Base-by-base conservation (phyloP, 1,284 basidiomycete species). In the Rhodotorula sp. region DNA sequence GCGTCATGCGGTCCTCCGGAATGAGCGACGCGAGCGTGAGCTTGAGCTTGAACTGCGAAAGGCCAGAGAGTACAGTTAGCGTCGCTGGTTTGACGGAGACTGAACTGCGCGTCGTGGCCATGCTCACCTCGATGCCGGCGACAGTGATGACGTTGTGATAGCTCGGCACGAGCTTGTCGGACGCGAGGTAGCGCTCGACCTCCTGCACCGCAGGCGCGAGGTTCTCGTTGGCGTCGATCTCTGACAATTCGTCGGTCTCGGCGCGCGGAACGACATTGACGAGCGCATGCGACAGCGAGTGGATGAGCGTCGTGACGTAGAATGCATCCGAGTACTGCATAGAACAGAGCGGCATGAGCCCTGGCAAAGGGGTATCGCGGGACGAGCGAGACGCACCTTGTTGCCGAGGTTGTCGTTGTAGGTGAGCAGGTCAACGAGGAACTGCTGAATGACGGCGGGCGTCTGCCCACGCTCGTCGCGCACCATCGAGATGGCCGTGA, bases 381-480 rank as follows among this genome's bases (percentile, higher is more conserved):
- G 41, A 27, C 13, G n/a, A 3, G 16, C n/a, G 8, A 19, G 17
- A 23, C 90, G 80, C 76, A 94, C 92, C 49, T 87, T 84, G 80
- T 97, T 98, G 25, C 88, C 87, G 4, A 93, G 94, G 80, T 98
- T 99, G 82, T 98, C 95, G 81, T 99, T 98, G 81, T 92, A 93
- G 5, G 89, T 87, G 23, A 99, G 84, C 74, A 97, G 88, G 79
- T 97, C 93, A 75, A 97, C 89, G 56, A 99, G 84, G 80, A 97
- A 93, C 69, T 90, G 89, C 66, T 93, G 88, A n/a, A 97, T 91
- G 69, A 94, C 88, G 0, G 89, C 86, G 49, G 92, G 92, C 0
- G 93, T 90, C 80, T 91, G 91, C 44, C 92, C 91, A 75, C 76
- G 75, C 42, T 90, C 89, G 78, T 95, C 91, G 25, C 93, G 89